phyloP scores from a whole-genome alignment of 306 rosid genomes.

The Prunus mira region DNA sequence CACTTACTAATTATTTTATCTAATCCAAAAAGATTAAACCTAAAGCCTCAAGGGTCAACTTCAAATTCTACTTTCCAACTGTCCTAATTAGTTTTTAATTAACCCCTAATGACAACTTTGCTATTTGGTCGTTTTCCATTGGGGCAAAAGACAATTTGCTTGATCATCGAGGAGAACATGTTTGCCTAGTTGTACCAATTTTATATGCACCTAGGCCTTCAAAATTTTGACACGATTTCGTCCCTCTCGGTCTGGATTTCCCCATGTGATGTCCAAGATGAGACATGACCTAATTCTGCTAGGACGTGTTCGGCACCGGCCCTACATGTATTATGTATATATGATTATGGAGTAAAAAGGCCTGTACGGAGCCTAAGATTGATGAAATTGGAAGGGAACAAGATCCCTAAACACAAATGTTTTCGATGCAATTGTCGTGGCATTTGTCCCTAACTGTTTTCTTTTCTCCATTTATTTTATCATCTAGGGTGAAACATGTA shows the following conservation, averaged over 20 bases:
- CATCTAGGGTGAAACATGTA: slow-evolving; percentile 32
- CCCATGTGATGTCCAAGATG: slow-evolving; percentile 46
- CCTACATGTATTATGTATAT: slow-evolving; percentile 39
- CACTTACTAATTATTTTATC: neutral
- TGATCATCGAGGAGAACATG: slow-evolving; percentile 47
- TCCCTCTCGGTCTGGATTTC: slow-evolving; percentile 25
- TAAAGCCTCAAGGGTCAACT: slow-evolving; percentile 3
- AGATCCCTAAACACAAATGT: slow-evolving; percentile 47
- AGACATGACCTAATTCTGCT: slow-evolving; percentile 39
- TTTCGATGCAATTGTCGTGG: slow-evolving; percentile 49
- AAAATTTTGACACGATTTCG: slow-evolving; percentile 17
- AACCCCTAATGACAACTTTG: slow-evolving; percentile 28
- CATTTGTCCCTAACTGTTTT: slow-evolving; percentile 71
- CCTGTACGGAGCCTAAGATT: slow-evolving; percentile 37
- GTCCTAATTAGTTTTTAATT: slow-evolving; percentile 37
- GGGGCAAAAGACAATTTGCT: slow-evolving; percentile 36
- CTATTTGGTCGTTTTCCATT: slow-evolving; percentile 33
- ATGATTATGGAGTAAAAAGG: slow-evolving; percentile 28
- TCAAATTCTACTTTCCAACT: slow-evolving; percentile 33
- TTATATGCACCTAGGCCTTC: neutral
- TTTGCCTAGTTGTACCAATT: slow-evolving; percentile 43
- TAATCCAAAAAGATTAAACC: neutral
- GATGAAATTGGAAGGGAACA: slow-evolving; percentile 50
- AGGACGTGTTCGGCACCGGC: slow-evolving; percentile 54
- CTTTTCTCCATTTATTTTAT: slow-evolving; percentile 38